A percentile compares a stretch with the other conserved stretches of the same genome.
Evolutionary conservation across 495 filamentous ascomycete genomes (phyloP).

Genomic region (Penicillium cosmopolitanum): DNA sequence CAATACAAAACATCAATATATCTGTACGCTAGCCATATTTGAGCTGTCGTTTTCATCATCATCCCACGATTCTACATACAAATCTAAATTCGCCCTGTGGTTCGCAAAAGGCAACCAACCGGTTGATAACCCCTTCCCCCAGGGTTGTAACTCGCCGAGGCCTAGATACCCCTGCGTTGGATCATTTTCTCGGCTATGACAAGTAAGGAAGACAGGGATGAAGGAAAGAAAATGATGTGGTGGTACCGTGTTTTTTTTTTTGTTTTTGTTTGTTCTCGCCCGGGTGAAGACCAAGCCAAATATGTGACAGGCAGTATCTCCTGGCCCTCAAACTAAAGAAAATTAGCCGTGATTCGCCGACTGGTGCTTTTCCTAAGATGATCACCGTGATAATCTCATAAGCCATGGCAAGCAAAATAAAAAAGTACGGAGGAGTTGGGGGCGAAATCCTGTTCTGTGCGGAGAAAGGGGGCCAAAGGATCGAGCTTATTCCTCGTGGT

Average conservation of each 20-base stretch:
- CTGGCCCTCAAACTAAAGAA: not conserved
- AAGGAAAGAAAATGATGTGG: not conserved
- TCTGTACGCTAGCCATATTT: not conserved
- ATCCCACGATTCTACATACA: not conserved
- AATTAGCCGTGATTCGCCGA: not conserved
- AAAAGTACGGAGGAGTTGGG: not conserved
- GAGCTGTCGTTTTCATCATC: not conserved
- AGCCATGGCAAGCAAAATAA: not conserved
- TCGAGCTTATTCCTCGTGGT: slow-evolving; percentile 3
- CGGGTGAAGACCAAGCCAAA: not conserved
- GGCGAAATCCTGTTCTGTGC: not conserved
- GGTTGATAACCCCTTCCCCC: not conserved
- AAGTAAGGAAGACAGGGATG: not conserved
- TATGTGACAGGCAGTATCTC: not conserved
- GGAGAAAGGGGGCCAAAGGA: not conserved
- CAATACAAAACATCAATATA: not conserved
- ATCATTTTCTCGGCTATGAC: not conserved
- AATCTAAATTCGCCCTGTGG: not conserved
- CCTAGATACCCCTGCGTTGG: not conserved
- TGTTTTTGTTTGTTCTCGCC: not conserved
- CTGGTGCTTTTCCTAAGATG: not conserved
- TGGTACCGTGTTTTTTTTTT: not conserved
- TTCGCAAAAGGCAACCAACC: not conserved
- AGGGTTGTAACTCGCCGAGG: not conserved
- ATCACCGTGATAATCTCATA: not conserved